These are phyloP conservation scores for Polytrichum commune DNA, from an alignment of 225 moss, liverwort and hornwort species.

Conservation along the genomic window DNA sequence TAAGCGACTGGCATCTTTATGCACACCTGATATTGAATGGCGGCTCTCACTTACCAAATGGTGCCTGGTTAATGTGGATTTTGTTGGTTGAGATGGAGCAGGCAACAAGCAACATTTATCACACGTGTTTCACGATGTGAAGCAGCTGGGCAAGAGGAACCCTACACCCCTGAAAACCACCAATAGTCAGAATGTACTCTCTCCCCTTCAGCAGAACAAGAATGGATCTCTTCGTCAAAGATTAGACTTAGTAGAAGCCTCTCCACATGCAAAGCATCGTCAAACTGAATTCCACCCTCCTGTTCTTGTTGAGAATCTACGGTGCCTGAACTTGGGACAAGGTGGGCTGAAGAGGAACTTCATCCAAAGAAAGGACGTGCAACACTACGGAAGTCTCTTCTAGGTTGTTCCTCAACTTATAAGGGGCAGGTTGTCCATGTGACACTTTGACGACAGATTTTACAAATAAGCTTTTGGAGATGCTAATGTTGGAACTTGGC, in stretches of 20 bases:
- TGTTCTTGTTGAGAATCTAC: conserved; percentile 8
- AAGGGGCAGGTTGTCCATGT: too few relatives aligned
- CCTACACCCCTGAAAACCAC: neutral
- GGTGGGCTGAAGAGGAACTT: neutral
- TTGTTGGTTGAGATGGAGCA: neutral
- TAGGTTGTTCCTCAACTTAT: neutral
- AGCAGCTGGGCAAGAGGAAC: neutral
- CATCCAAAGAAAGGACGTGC: neutral
- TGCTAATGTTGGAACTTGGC: too few relatives aligned
- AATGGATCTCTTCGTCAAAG: neutral
- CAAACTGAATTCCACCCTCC: neutral
- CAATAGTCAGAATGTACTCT: neutral
- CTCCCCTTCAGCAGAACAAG: neutral
- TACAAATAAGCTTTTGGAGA: too few relatives aligned
- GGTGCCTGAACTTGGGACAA: conserved; percentile 4
- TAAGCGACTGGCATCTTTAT: neutral
- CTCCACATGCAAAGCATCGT: neutral
- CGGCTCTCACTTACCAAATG: neutral
- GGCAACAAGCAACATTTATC: neutral
- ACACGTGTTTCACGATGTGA: neutral
- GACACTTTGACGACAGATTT: too few relatives aligned
- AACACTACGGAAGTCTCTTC: neutral
- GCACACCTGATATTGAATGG: too few relatives aligned
- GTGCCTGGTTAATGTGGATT: neutral
- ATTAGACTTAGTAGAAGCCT: neutral